Base-by-base conservation (phyloP, 805 yeast species). In the Torulaspora franciscae region DNA sequence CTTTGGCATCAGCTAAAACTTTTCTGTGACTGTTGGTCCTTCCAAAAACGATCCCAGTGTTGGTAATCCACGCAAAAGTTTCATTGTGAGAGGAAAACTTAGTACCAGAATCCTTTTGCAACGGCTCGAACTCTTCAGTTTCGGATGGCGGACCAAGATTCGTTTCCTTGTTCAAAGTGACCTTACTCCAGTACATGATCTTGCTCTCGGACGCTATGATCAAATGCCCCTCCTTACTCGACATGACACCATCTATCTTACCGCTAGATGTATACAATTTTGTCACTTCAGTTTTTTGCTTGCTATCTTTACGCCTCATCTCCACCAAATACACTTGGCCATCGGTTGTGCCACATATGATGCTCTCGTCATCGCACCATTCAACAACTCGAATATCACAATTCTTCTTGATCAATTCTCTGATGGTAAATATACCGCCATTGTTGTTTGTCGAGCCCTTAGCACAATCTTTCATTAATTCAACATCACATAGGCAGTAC, bases 11-110 rank as follows among this genome's bases (percentile, higher is more conserved):
- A 43, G 62, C 48, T 50, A 66, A 43, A 37, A 67, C 59, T 52
- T 64, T 46, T 10, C 39, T 24, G 1, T 55, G 54, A 4, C 51
- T 51, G 3, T 58, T 19, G 7, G 69, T 48, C 14, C 54, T 56
- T 8, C 78, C 77, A 52, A 71, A 71, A 0, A 75, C 70, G 0
- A 75, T 59, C 2, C 80, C 81, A 4, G 69, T 65, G 8, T 69
- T 64, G 7, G 75, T 75, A 4, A 74, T 49, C 77, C 80, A 72
- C 0, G 76, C 78, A 54, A 74, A 72, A 19, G 42, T 44, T n/a
- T 49, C 45, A 9, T 54, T 45, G 37, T 51, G 48, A 1, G 63
- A 46, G 7, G 61, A 47, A 44, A 69, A 68, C 43, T 61, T 69
- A 14, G 51, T 59, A 10, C 69, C 68, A 19, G 55, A 48, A 7